A percentile compares a stretch with the other conserved stretches of the same genome.
phyloP scores from a whole-genome alignment of 257 asterid genomes.

The Solanum commersonii region DNA sequence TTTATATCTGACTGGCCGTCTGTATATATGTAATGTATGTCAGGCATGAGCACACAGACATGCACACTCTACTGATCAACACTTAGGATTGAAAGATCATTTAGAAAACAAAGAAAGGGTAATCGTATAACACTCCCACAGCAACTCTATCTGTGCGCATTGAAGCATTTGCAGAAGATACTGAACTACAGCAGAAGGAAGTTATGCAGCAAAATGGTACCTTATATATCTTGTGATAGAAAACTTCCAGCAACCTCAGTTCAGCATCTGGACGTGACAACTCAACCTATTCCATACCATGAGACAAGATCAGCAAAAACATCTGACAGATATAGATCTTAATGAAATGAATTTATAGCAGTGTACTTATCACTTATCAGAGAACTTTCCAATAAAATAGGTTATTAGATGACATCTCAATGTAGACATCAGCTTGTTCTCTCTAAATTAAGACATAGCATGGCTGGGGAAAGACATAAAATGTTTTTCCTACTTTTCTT shows the following conservation, averaged over 20 bases:
- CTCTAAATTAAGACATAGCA: background rate
- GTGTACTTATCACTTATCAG: background rate
- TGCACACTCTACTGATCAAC: background rate
- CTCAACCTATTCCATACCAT: constrained; percentile 28
- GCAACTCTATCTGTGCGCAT: background rate
- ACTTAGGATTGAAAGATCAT: background rate
- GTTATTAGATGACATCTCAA: background rate
- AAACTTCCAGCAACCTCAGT: constrained; percentile 55
- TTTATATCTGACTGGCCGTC: background rate
- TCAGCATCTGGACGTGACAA: constrained; percentile 53
- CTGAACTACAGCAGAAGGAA: background rate
- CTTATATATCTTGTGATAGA: constrained; percentile 57
- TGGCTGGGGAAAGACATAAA: background rate
- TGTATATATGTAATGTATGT: background rate
- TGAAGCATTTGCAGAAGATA: background rate
- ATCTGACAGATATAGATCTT: background rate
- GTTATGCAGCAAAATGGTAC: constrained; percentile 14
- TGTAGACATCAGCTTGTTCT: background rate
- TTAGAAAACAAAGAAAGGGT: background rate
- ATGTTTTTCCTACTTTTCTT: background rate
- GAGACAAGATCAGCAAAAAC: background rate
- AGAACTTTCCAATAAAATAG: background rate
- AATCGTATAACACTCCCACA: background rate
- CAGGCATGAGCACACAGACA: background rate
- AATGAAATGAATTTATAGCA: background rate